Conservation (phyloP, 768 basidiomycete species). For the Phylloporus rhodoxanthus region DNA sequence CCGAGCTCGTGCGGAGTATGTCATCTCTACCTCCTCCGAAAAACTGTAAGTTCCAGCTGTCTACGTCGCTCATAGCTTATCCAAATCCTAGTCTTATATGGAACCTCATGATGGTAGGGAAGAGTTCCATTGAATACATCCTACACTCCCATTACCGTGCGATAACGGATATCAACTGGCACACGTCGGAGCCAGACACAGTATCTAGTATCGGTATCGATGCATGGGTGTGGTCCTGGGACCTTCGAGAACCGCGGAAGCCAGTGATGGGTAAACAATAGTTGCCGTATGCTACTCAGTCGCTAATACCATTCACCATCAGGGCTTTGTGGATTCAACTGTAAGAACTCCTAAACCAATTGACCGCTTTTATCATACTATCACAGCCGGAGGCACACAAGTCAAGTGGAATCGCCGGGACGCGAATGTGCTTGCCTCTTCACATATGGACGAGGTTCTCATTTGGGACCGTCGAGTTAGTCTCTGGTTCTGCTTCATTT, state of each 20-base stretch:
- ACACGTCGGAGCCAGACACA: constrained; percentile 73
- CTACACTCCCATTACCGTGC: constrained; percentile 89
- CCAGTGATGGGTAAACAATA: constrained; percentile 55
- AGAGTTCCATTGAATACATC: constrained; percentile 78
- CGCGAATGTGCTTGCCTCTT: constrained; percentile 80
- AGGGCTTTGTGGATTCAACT: constrained; percentile 58
- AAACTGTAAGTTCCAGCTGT: constrained; percentile 58
- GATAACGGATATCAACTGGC: constrained; percentile 99
- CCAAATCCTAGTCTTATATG: constrained; percentile 66
- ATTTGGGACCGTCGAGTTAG: constrained; percentile 93
- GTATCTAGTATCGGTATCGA: constrained; percentile 92
- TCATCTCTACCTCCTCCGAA: constrained; percentile 84
- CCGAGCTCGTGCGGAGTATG: constrained; percentile 64
- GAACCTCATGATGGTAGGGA: constrained; percentile 74
- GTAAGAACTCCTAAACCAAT: constrained; percentile 25
- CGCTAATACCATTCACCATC: neutral
- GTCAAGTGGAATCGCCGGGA: constrained; percentile 96
- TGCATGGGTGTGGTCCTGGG: constrained; percentile 94
- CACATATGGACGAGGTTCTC: constrained; percentile 79
- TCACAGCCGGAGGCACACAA: constrained; percentile 78
- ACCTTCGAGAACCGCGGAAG: constrained; percentile 63
- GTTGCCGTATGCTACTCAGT: neutral
- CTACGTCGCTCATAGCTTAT: neutral
- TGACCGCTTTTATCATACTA: neutral
- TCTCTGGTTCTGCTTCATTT: constrained; percentile 2